Conservation (phyloP, 116 monocot genomes). For the Phalaenopsis hybrid region DNA sequence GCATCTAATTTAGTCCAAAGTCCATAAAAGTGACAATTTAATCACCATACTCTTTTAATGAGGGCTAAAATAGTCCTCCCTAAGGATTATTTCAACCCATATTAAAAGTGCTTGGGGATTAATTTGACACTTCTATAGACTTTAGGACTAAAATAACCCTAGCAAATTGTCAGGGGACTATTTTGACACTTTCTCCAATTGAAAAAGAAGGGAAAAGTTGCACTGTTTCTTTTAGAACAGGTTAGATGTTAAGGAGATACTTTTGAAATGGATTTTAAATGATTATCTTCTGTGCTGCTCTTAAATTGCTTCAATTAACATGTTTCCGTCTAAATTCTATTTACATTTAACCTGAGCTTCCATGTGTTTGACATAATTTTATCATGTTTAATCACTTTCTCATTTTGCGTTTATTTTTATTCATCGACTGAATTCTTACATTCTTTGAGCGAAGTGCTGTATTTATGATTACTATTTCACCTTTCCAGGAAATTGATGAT, state of each 20-base stretch:
- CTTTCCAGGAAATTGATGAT: conserved; percentile 36
- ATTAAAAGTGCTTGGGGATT: too few relatives aligned
- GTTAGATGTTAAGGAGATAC: not conserved
- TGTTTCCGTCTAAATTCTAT: not conserved
- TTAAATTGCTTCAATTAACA: not conserved
- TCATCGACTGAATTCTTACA: not conserved
- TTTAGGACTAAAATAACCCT: too few relatives aligned
- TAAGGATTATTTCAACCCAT: too few relatives aligned
- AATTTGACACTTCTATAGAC: too few relatives aligned
- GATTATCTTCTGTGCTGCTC: not conserved
- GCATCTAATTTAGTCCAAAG: too few relatives aligned
- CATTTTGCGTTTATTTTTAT: not conserved
- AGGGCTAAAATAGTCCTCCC: too few relatives aligned
- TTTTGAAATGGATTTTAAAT: not conserved
- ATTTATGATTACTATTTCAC: not conserved
- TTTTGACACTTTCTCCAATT: not conserved
- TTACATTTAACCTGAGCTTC: not conserved
- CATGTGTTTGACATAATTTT: too few relatives aligned
- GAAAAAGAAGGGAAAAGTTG: not conserved
- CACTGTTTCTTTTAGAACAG: not conserved
- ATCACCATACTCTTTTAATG: too few relatives aligned
- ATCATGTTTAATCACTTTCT: not conserved
- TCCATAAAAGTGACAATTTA: too few relatives aligned
- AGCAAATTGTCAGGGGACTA: too few relatives aligned
- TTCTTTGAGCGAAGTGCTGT: not conserved